Evolutionary conservation across 2,329 filamentous ascomycete genomes (phyloP).

Genomic region (Colletotrichum graminicola): DNA sequence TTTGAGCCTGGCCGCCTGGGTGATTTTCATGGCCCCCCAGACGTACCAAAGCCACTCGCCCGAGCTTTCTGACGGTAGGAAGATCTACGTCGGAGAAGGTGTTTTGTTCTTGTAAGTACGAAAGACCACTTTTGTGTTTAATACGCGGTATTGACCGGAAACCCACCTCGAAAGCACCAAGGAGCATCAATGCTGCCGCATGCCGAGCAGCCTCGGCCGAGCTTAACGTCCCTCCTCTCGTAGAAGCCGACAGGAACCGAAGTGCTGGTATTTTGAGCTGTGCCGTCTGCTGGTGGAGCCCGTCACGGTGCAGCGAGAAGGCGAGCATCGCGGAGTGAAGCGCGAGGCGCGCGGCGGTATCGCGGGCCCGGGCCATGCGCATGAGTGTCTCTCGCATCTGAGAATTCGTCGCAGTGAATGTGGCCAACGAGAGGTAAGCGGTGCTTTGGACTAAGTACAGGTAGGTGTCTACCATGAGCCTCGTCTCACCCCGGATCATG

Average conservation of each 20-base stretch:
- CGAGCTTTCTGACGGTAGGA: not conserved
- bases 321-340: slow-evolving; percentile 4
- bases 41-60: slow-evolving; percentile 27
- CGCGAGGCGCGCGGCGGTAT: not conserved
- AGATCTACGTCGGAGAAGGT: not conserved
- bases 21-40: slow-evolving; percentile 20
- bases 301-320: slow-evolving; percentile 23
- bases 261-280: slow-evolving; percentile 19
- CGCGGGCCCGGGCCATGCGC: not conserved
- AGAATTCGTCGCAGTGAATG: slow-evolving; percentile 7
- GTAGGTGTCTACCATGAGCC: not conserved
- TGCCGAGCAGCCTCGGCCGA: not conserved
- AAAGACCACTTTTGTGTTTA: not conserved
- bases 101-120: too few species aligned
- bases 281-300: not conserved
- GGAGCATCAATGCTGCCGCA: slow-evolving; percentile 25
- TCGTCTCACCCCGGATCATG: not conserved
- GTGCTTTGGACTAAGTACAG: not conserved
- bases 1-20: slow-evolving; percentile 8
- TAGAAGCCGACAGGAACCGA: slow-evolving; percentile 5
- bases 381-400: slow-evolving; percentile 21
- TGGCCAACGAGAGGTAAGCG: slow-evolving; percentile 14
- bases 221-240: not conserved
- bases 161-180: slow-evolving; percentile 24
- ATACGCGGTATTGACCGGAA: too few species aligned